Base-by-base conservation (phyloP, 2,329 filamentous ascomycete genomes). In the Fusarium guadeloupense region DNA sequence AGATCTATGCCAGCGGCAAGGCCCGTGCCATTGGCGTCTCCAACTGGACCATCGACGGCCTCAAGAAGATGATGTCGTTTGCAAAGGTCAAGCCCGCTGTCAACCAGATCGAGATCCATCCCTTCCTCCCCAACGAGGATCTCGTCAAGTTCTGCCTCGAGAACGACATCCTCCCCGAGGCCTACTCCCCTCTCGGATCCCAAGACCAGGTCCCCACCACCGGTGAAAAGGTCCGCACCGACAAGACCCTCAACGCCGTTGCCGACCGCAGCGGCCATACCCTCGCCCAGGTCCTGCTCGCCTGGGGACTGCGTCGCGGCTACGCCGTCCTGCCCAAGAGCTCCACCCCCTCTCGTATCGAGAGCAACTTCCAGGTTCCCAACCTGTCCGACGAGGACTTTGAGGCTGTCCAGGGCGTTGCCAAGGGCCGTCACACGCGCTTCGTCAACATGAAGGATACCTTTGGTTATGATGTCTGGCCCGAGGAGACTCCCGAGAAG, bases 371-470 rank as follows among this genome's bases (percentile, higher is more conserved):
- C 33, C 61, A 70, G 48, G 33, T 70, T 1, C 68, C 68, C 2
- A 28, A 38, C 7, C 51, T 70, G 14, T 69, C 68, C 0, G 64
- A 85, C 72, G 89, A 85, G 77, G 92, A 92, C 77, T 76, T 81
- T 64, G 66, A 79, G 72, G 75, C 72, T 16, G 73, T 76, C 38
- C 73, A 76, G 60, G 57, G 57, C 25, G 68, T 70, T 43, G 68
- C 68, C 38, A 81, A 85, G 72, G 85, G 86, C 30, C 81, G 89
- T 45, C 86, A 90, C 74, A 85, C 83, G 21, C 85, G 89, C 31
- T 92, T 92, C 70, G 89, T 92, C 55, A 91, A 92, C 78, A 92
- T 92, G 89, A 92, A 90, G 81, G 89, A 91, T 64, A 90, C 87
- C 1, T 92, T 92, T 74, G 89, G 89, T 7, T 90, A 89, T 72